A percentile compares a stretch with the other conserved stretches of the same genome.
Evolutionary conservation across 768 basidiomycete species (phyloP).

Genomic region (Vararia minispora): DNA sequence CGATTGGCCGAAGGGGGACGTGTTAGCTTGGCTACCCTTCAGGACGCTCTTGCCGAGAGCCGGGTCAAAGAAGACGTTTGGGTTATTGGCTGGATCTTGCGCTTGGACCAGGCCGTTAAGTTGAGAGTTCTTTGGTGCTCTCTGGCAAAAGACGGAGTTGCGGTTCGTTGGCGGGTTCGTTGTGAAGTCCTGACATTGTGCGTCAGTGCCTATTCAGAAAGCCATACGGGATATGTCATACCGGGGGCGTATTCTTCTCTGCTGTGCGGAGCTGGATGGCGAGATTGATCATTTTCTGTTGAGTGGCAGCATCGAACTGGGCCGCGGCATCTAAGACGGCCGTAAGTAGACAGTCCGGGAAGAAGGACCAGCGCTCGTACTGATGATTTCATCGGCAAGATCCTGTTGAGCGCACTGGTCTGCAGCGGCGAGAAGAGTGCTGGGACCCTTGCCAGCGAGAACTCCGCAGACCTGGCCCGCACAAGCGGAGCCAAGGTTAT

Average conservation of each 20-base stretch:
- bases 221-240: slow-evolving; percentile 11
- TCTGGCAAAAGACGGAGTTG: slow-evolving; percentile 40
- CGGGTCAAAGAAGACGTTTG: slow-evolving; percentile 23
- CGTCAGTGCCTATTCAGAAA: not conserved
- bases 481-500: slow-evolving; percentile 35
- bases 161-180: slow-evolving; percentile 36
- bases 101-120: slow-evolving; percentile 26
- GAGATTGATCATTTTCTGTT: slow-evolving; percentile 38
- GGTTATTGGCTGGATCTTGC: slow-evolving; percentile 24
- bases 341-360: not conserved
- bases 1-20: slow-evolving; percentile 18
- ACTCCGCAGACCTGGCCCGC: slow-evolving; percentile 36
- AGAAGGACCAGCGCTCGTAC: slow-evolving; percentile 21
- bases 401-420: slow-evolving; percentile 48
- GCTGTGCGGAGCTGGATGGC: slow-evolving; percentile 42
- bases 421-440: slow-evolving; percentile 40
- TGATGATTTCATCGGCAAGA: slow-evolving; percentile 44
- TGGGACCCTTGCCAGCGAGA: slow-evolving; percentile 37
- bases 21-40: slow-evolving; percentile 34
- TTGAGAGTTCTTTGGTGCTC: slow-evolving; percentile 23
- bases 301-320: slow-evolving; percentile 40
- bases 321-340: slow-evolving; percentile 31
- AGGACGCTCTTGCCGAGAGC: slow-evolving; percentile 25
- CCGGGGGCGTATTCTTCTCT: slow-evolving; percentile 53
- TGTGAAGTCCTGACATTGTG: slow-evolving; percentile 34